phyloP scores from a whole-genome alignment of 2,329 filamentous ascomycete species.

The Chrysoporthe deuterocubensis region DNA sequence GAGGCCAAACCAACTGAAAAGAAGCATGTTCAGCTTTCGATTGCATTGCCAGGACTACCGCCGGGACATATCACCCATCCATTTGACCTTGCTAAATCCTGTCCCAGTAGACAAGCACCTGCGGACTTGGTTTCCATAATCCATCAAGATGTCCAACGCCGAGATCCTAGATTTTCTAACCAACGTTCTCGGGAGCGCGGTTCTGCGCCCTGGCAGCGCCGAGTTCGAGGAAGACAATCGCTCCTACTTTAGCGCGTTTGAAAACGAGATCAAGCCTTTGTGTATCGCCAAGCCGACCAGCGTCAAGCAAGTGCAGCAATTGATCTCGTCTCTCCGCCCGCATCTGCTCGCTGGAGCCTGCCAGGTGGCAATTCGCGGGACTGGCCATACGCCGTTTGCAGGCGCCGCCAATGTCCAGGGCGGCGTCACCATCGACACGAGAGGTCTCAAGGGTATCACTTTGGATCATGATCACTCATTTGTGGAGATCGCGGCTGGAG shows the following conservation, averaged over 20 bases:
- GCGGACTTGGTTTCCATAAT: neutral
- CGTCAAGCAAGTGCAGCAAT: neutral
- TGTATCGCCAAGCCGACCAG: neutral
- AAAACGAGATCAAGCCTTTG: neutral
- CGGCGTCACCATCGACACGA: constrained; percentile 32
- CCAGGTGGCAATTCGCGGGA: constrained; percentile 29
- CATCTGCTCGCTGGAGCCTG: constrained; percentile 26
- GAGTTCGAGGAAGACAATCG: neutral
- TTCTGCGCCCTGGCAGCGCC: neutral
- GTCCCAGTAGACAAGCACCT: neutral
- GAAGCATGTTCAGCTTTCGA: neutral
- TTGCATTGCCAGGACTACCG: no score
- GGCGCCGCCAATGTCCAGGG: constrained; percentile 30
- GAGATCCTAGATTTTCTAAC: neutral
- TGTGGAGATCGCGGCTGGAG: constrained; percentile 29
- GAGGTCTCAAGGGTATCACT: constrained; percentile 27
- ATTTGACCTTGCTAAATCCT: neutral
- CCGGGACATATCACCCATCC: neutral
- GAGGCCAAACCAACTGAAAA: neutral
- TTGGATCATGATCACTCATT: constrained; percentile 26
- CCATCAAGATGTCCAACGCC: neutral
- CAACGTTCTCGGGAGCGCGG: neutral
- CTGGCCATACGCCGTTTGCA: constrained; percentile 29
- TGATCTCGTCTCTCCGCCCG: constrained; percentile 18
- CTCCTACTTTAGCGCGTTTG: neutral